Evolutionary conservation across 2,329 filamentous ascomycete genomes (phyloP).

Genomic region (Chaetomium sp.): DNA sequence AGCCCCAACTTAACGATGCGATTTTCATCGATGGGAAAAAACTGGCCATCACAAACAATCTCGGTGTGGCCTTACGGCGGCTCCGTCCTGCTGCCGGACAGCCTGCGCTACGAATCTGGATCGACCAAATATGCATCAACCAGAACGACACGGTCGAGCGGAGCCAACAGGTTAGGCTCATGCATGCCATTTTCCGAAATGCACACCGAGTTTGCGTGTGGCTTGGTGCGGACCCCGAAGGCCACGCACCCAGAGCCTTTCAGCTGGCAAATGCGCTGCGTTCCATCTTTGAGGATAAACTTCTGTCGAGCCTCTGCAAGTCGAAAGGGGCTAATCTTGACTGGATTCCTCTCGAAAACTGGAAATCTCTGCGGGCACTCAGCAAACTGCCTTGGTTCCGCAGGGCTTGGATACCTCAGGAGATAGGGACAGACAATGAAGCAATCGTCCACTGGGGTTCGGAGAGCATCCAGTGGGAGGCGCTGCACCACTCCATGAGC

Average conservation of each 20-base stretch:
- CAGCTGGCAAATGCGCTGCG: constrained; percentile 10
- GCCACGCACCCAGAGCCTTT: constrained; percentile 9
- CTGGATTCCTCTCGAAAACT: constrained; percentile 16
- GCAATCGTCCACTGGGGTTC: constrained; percentile 21
- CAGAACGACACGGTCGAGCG: constrained; percentile 22
- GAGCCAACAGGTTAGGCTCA: constrained; percentile 25
- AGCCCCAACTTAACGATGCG: constrained; percentile 11
- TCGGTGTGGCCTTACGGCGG: constrained; percentile 16
- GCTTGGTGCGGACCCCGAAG: constrained; percentile 22
- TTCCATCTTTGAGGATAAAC: constrained; percentile 15
- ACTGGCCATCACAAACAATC: constrained; percentile 19
- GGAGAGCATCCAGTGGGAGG: constrained; percentile 19
- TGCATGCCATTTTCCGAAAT: constrained; percentile 23
- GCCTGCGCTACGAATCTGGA: constrained; percentile 20
- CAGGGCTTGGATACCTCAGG: constrained; percentile 24
- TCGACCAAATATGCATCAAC: constrained; percentile 30
- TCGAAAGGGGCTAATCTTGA: constrained; percentile 7
- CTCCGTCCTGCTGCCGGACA: constrained; percentile 13
- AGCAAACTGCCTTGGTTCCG: constrained; percentile 23
- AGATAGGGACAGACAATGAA: constrained; percentile 22
- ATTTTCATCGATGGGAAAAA: constrained; percentile 21
- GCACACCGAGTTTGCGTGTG: constrained; percentile 23
- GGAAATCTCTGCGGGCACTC: constrained; percentile 17
- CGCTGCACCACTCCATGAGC: constrained; percentile 14
- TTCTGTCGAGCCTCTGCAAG: constrained; percentile 18